Evolutionary conservation across 202 grass and related monocot genomes (phyloP).

Genomic region (Cymbopogon flexuosus): DNA sequence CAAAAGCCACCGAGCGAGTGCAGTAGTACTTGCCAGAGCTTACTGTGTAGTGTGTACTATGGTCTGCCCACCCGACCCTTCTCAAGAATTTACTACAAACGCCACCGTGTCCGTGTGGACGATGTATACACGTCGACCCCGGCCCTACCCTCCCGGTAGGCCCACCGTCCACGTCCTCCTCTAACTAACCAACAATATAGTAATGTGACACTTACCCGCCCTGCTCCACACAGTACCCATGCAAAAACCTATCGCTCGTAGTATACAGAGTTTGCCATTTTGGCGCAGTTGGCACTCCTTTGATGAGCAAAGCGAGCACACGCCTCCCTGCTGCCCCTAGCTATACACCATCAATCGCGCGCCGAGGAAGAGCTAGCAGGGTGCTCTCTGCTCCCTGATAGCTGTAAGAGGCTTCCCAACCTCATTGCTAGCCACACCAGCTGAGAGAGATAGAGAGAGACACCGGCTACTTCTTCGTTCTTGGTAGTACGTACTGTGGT

Average conservation of each 20-base stretch:
- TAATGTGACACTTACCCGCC: slow-evolving; percentile 46
- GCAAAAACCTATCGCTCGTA: slow-evolving; percentile 41
- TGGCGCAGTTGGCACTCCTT: slow-evolving; percentile 36
- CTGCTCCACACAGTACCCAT: slow-evolving; percentile 36
- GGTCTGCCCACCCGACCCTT: slow-evolving; percentile 29
- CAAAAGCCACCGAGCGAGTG: slow-evolving; percentile 57
- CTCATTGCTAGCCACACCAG: background rate
- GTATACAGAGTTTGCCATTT: slow-evolving; percentile 18
- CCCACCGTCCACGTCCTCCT: slow-evolving; percentile 21
- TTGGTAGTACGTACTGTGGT: background rate
- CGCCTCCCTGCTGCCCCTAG: background rate
- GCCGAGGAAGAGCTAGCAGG: background rate
- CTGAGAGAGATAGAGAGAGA: too few relatives aligned
- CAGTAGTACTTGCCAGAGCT: slow-evolving; percentile 56
- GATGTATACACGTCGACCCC: slow-evolving; percentile 24
- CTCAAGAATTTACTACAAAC: slow-evolving; percentile 43
- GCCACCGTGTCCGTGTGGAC: slow-evolving; percentile 26
- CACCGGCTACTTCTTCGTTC: background rate
- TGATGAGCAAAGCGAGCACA: slow-evolving; percentile 9
- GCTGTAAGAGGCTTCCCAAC: too few relatives aligned
- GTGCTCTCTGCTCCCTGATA: too few relatives aligned
- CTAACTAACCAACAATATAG: slow-evolving; percentile 47
- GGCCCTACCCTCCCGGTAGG: background rate
- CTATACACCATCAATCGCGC: background rate
- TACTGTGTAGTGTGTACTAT: slow-evolving; percentile 43